phyloP scores from a whole-genome alignment of 305 asterid species.

The Solanum hybrid region DNA sequence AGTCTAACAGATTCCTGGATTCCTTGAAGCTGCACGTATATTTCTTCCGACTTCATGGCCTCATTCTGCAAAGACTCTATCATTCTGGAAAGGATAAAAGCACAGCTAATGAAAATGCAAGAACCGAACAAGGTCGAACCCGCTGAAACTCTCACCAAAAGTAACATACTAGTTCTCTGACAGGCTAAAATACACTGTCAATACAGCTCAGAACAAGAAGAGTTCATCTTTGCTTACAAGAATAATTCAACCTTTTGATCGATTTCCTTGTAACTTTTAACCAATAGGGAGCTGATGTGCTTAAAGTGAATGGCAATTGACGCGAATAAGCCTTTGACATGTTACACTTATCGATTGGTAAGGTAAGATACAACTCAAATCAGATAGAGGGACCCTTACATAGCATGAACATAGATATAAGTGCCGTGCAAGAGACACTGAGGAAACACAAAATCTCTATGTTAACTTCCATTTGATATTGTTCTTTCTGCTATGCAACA shows the following conservation, averaged over 20 bases:
- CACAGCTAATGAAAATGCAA: neutral
- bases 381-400: neutral
- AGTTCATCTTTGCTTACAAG: neutral
- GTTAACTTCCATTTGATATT: neutral
- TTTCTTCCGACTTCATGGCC: constrained; percentile 72
- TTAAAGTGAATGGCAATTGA: neutral
- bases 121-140: neutral
- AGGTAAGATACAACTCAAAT: neutral
- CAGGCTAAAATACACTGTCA: neutral
- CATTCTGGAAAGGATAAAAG: constrained; percentile 49
- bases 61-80: constrained; percentile 69
- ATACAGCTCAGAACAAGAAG: neutral
- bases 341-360: neutral
- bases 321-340: neutral
- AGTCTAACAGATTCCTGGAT: constrained; percentile 88
- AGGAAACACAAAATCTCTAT: neutral
- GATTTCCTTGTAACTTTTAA: neutral
- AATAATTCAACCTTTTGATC: neutral
- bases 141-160: neutral
- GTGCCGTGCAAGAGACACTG: neutral
- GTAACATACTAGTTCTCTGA: neutral
- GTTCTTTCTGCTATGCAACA: neutral
- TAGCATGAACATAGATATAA: neutral
- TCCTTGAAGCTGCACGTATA: constrained; percentile 68
- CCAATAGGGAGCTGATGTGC: neutral